Conservation (phyloP, 306 rosid species). For the Cicer chorassanicum region DNA sequence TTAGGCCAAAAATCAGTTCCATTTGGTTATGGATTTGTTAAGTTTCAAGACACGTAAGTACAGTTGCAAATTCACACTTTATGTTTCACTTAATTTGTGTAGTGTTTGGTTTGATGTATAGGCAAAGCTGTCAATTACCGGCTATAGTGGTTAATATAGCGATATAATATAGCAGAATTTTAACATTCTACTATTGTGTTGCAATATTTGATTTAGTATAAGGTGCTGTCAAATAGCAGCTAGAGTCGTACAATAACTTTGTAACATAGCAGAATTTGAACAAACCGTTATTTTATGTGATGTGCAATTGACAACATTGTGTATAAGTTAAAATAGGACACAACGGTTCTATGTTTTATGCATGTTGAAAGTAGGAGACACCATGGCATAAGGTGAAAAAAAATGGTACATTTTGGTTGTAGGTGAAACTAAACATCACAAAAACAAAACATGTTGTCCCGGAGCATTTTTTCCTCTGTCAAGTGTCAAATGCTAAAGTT, state of each 20-base stretch:
- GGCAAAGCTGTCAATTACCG: too few relatives aligned
- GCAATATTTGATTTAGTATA: too few relatives aligned
- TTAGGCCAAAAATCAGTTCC: slow-evolving; percentile 72
- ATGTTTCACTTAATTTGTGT: not conserved
- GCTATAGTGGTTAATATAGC: too few relatives aligned
- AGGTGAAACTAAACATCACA: not conserved
- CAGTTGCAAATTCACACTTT: slow-evolving; percentile 46
- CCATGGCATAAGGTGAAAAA: not conserved
- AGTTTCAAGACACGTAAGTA: slow-evolving; percentile 83
- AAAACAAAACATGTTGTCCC: not conserved
- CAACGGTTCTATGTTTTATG: not conserved
- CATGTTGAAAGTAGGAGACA: slow-evolving; percentile 3
- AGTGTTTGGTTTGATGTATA: not conserved
- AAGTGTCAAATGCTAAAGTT: not conserved
- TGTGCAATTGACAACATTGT: too few relatives aligned
- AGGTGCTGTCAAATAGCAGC: too few relatives aligned
- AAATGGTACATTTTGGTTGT: not conserved
- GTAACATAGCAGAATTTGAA: too few relatives aligned
- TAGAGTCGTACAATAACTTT: too few relatives aligned
- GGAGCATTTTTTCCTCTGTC: not conserved
- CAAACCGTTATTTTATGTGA: too few relatives aligned
- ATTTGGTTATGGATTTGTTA: slow-evolving; percentile 89
- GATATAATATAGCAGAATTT: too few relatives aligned
- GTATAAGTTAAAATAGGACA: not conserved
- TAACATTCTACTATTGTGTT: too few relatives aligned